These are phyloP conservation scores for Seminavis robusta DNA, from an alignment of 108 stramenopile genomes.

Conservation along the genomic window DNA sequence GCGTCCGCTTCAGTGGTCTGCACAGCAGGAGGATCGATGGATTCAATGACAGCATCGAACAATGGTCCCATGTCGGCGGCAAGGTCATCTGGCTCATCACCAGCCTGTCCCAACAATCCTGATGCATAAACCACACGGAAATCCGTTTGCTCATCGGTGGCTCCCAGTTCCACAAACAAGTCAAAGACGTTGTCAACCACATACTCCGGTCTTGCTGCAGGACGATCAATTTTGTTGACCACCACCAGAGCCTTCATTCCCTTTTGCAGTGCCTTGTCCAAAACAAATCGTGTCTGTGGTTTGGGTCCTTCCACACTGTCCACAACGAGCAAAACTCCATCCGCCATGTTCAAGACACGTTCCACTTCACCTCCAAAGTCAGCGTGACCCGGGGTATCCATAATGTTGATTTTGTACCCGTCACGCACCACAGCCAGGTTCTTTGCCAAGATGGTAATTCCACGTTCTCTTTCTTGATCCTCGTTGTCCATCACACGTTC, in stretches of 20 bases:
- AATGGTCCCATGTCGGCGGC: conserved; percentile 88
- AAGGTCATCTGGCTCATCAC: conserved; percentile 74
- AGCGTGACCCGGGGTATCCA: conserved; percentile 99
- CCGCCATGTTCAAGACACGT: conserved; percentile 96
- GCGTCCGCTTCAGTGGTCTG: conserved; percentile 50
- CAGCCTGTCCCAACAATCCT: conserved; percentile 89
- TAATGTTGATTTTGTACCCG: conserved; percentile 94
- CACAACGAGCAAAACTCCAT: conserved; percentile 96
- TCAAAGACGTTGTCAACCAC: conserved; percentile 99
- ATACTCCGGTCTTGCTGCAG: conserved; percentile 93
- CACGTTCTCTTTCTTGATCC: conserved; percentile 97
- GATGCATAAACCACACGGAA: conserved; percentile 95
- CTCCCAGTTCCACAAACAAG: conserved; percentile 94
- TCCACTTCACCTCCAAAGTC: conserved; percentile 99
- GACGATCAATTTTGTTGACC: conserved; percentile 99
- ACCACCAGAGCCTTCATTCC: conserved; percentile 95
- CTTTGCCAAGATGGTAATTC: conserved; percentile 99
- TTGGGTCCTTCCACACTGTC: conserved; percentile 98
- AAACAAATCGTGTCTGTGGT: conserved; percentile 97
- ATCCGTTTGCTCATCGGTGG: conserved; percentile 97
- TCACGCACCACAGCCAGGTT: conserved; percentile 92
- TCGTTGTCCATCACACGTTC: conserved; percentile 96
- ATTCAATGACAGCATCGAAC: conserved; percentile 83
- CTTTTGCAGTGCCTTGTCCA: conserved; percentile 94
- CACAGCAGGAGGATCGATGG: conserved; percentile 70